Conservation (phyloP, 2,329 filamentous ascomycete species). For the Penicillium hesseltinei region DNA sequence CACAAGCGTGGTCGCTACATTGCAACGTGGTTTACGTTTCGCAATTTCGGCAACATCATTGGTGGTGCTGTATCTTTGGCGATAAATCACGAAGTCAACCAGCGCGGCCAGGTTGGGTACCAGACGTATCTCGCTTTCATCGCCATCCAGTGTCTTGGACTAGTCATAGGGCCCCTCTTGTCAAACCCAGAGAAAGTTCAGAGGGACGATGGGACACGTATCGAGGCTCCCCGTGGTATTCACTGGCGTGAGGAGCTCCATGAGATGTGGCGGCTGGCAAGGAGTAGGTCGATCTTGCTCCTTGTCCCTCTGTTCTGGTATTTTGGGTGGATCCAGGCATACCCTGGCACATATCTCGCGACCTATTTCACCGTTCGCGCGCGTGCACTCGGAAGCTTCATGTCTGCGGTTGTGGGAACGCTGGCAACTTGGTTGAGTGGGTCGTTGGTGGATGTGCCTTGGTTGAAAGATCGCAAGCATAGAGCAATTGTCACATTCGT, state of each 20-base stretch:
- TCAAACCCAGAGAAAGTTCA: slow-evolving; percentile 48
- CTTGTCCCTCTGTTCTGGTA: slow-evolving; percentile 37
- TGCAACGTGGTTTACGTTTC: slow-evolving; percentile 43
- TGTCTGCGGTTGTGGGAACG: slow-evolving; percentile 42
- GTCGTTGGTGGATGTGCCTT: slow-evolving; percentile 39
- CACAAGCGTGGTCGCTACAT: slow-evolving; percentile 25
- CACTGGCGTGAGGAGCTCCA: slow-evolving; percentile 32
- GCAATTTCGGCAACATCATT: slow-evolving; percentile 47
- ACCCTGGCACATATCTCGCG: slow-evolving; percentile 43
- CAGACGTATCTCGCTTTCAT: slow-evolving; percentile 49
- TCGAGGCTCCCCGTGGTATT: slow-evolving; percentile 24
- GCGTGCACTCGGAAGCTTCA: slow-evolving; percentile 39
- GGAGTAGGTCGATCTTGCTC: slow-evolving; percentile 38
- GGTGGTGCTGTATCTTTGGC: slow-evolving; percentile 53
- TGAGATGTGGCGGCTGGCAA: slow-evolving; percentile 38
- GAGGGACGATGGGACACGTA: slow-evolving; percentile 43
- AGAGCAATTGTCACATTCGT: slow-evolving; percentile 43
- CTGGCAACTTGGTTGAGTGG: slow-evolving; percentile 40
- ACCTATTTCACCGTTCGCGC: slow-evolving; percentile 46
- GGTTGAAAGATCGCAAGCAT: slow-evolving; percentile 41
- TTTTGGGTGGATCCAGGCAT: slow-evolving; percentile 40
- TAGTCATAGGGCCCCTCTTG: slow-evolving; percentile 44
- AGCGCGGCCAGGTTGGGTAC: slow-evolving; percentile 24
- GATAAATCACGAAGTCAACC: slow-evolving; percentile 43
- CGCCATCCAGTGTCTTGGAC: slow-evolving; percentile 48